Conservation (phyloP, 1,284 basidiomycete species). For the Malassezia japonica region DNA sequence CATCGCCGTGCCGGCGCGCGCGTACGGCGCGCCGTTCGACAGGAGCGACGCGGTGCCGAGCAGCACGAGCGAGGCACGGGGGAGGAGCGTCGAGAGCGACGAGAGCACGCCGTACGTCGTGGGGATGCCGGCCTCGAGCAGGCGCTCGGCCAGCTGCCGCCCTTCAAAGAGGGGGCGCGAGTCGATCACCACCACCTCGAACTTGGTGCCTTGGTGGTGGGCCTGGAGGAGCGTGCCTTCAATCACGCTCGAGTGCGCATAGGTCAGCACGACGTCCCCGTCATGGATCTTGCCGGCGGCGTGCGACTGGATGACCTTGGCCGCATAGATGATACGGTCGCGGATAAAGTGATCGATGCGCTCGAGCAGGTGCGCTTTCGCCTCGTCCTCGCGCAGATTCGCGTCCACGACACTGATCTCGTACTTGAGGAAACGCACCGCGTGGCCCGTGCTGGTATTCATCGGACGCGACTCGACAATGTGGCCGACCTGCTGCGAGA, state of each 20-base stretch:
- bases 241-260: constrained; percentile 86
- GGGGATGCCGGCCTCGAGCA: constrained; percentile 65
- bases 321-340: constrained; percentile 85
- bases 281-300: constrained; percentile 86
- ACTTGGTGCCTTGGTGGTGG: constrained; percentile 55
- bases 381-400: constrained; percentile 88
- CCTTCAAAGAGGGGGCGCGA: constrained; percentile 87
- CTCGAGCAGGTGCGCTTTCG: constrained; percentile 70
- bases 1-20: constrained; percentile 85
- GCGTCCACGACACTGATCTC: constrained; percentile 87
- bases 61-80: constrained; percentile 68
- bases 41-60: constrained; percentile 88
- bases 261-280: constrained; percentile 84
- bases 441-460: constrained; percentile 92
- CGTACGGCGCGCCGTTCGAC: constrained; percentile 87
- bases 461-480: constrained; percentile 75
- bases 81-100: constrained; percentile 73
- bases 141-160: constrained; percentile 58
- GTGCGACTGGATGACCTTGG: constrained; percentile 74
- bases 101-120: constrained; percentile 86
- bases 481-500: constrained; percentile 68
- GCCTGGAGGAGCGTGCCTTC: constrained; percentile 79
- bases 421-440: constrained; percentile 85
- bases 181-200: constrained; percentile 89
- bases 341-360: constrained; percentile 89